Percentiles rank a stretch among this genome's conserved stretches.
These are phyloP conservation scores for Wickerhamiella nectarea DNA, from an alignment of 805 yeast species.

Conservation along the genomic window DNA sequence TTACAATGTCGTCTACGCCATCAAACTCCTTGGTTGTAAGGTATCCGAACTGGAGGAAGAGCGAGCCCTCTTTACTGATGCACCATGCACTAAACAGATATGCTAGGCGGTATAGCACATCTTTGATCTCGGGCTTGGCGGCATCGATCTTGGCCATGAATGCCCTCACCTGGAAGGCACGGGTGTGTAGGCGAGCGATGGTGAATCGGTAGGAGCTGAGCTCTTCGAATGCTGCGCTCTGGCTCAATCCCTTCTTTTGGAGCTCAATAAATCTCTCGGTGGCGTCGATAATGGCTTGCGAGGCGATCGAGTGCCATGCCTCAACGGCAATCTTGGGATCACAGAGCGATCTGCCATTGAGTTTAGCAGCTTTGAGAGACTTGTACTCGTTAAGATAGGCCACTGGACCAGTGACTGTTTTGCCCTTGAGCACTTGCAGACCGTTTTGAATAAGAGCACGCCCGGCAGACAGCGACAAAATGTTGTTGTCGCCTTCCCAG, in stretches of 20 bases:
- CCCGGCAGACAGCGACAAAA: constrained; percentile 64
- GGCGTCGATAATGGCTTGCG: constrained; percentile 23
- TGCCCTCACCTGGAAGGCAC: constrained; percentile 24
- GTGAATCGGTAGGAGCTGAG: constrained; percentile 28
- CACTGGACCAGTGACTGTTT: constrained; percentile 32
- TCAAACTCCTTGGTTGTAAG: constrained; percentile 38
- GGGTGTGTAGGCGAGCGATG: constrained; percentile 28
- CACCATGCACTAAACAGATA: constrained; percentile 50
- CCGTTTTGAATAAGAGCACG: constrained; percentile 46
- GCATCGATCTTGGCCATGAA: constrained; percentile 26
- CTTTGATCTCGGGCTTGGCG: constrained; percentile 32
- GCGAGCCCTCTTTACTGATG: constrained; percentile 57
- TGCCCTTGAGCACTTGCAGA: constrained; percentile 28
- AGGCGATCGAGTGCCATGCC: constrained; percentile 28
- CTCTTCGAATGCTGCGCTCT: constrained; percentile 27
- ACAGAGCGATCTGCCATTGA: constrained; percentile 17
- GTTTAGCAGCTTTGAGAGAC: constrained; percentile 12
- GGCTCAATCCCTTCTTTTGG: constrained; percentile 16
- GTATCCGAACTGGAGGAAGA: constrained; percentile 52
- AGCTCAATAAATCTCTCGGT: constrained; percentile 20
- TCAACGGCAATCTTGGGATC: constrained; percentile 22
- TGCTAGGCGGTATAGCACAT: constrained; percentile 41
- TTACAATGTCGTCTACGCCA: constrained; percentile 31
- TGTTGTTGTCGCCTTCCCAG: constrained; percentile 89
- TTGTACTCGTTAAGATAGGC: constrained; percentile 27